Evolutionary conservation across 306 rosid species (phyloP).

Genomic region (Trifolium dubium): DNA sequence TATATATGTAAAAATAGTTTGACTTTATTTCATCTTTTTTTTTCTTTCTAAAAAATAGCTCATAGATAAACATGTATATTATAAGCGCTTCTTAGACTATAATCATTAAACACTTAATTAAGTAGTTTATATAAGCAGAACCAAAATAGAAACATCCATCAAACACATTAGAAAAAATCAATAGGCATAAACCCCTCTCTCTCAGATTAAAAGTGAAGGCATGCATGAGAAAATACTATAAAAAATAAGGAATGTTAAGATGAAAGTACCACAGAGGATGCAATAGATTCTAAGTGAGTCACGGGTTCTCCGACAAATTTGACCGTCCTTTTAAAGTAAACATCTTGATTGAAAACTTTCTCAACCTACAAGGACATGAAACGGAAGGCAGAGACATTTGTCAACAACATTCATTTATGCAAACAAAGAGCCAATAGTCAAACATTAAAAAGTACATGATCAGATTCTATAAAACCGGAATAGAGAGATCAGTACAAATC

Average conservation of each 20-base stretch:
- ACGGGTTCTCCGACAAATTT: constrained; percentile 96
- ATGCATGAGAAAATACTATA: constrained; percentile 9
- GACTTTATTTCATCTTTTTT: too few species aligned
- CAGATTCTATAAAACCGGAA: constrained; percentile 36
- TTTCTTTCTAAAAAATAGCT: neutral
- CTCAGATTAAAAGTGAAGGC: neutral
- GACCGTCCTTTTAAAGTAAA: constrained; percentile 90
- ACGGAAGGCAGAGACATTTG: constrained; percentile 34
- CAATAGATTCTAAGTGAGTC: constrained; percentile 99
- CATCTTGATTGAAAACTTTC: constrained; percentile 97
- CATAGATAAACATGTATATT: neutral
- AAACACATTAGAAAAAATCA: constrained; percentile 19
- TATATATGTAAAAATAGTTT: neutral
- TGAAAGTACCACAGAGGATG: constrained; percentile 87
- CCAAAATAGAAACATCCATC: constrained; percentile 7
- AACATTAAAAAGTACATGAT: constrained; percentile 12
- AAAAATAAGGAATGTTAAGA: neutral
- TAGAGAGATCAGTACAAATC: constrained; percentile 28
- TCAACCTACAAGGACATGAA: constrained; percentile 70
- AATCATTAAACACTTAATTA: neutral
- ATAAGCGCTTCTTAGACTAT: neutral
- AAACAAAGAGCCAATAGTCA: constrained; percentile 3
- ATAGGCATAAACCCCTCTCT: neutral
- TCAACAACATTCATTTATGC: constrained; percentile 26
- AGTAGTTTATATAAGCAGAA: neutral